Base-by-base conservation (phyloP, 495 filamentous ascomycete genomes). In the Penicillium robsamsonii region DNA sequence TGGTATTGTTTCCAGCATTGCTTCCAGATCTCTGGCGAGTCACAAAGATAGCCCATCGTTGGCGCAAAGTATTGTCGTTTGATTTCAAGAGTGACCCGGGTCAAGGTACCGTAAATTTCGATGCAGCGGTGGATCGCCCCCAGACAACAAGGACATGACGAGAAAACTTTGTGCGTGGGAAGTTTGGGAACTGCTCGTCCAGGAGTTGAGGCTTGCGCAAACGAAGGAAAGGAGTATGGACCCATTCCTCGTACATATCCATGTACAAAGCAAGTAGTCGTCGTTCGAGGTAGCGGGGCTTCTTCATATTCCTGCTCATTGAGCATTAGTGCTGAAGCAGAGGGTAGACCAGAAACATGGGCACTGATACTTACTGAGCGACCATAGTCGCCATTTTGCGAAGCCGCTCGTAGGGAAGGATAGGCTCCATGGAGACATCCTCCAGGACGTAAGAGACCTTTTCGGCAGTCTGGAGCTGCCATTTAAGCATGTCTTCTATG, bases 231-330 rank as follows among this genome's bases (percentile, higher is more conserved):
- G 58, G 50, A 13, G 52, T 62, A 54, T 68, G 68, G 18, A 74
- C 44, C 60, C 64, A 72, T 35, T 52, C 38, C 25, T 72, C 68
- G 46, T 60, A 74, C 2, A 74, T 47, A 4, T 66, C 52, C 10
- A 64, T 46, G 47, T 65, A 67, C 37, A 61, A 18, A 18, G 49
- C 15, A 1, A 74, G 59, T 6, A 74, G 60, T 1, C 25, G 45
- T 12, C 63, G 52, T 46, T 72, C 71, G 12, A 61, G 20, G 4
- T 40, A n/a, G 6, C 59, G 64, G 3, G 66, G 56, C 29, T 62
- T 64, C 12, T 55, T 53, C 37, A 74, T 55, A 40, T 60, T 56
- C 5, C 66, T 72, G 15, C 10, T 22, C 13, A 4, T 30, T 45
- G 20, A 38, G 42, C 27, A 24, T 48, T 12, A 31, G n/a, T 11